A percentile compares a stretch with the other conserved stretches of the same genome.
These are phyloP conservation scores for Colletotrichum truncatum DNA, from an alignment of 2,329 filamentous ascomycete genomes.

Conservation along the genomic window DNA sequence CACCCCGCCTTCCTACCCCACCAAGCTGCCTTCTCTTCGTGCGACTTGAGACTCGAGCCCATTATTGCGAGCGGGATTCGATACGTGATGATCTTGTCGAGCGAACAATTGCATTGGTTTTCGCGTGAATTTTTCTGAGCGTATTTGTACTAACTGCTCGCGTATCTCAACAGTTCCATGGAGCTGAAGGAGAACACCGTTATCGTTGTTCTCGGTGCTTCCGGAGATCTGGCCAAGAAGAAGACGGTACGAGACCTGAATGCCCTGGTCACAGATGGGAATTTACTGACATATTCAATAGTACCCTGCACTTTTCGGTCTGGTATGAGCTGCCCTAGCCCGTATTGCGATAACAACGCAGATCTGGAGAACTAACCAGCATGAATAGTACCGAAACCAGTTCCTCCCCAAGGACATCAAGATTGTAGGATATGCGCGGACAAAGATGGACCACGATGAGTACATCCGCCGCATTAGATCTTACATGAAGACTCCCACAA, in stretches of 20 bases:
- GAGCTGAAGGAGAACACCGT: constrained; percentile 99
- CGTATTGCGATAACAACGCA: neutral
- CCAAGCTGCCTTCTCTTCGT: constrained; percentile 16
- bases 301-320: constrained; percentile 97
- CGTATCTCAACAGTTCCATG: constrained; percentile 69
- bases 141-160: constrained; percentile 18
- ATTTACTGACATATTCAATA: constrained; percentile 50
- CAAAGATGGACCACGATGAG: constrained; percentile 98
- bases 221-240: constrained; percentile 98
- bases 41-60: constrained; percentile 2
- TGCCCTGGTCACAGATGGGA: neutral
- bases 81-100: neutral
- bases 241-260: constrained; percentile 77
- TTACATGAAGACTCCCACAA: constrained; percentile 98
- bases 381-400: constrained; percentile 89
- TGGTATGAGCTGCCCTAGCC: constrained; percentile 70
- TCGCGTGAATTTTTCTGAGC: neutral
- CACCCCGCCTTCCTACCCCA: constrained; percentile 30
- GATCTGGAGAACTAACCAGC: constrained; percentile 15
- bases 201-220: constrained; percentile 95
- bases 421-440: constrained; percentile 98
- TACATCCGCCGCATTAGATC: constrained; percentile 94
- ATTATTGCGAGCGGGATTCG: neutral
- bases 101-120: neutral
- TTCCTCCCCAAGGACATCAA: constrained; percentile 97